These are phyloP conservation scores for Globisporangium lucens DNA, from an alignment of 352 stramenopile genomes.

Conservation along the genomic window DNA sequence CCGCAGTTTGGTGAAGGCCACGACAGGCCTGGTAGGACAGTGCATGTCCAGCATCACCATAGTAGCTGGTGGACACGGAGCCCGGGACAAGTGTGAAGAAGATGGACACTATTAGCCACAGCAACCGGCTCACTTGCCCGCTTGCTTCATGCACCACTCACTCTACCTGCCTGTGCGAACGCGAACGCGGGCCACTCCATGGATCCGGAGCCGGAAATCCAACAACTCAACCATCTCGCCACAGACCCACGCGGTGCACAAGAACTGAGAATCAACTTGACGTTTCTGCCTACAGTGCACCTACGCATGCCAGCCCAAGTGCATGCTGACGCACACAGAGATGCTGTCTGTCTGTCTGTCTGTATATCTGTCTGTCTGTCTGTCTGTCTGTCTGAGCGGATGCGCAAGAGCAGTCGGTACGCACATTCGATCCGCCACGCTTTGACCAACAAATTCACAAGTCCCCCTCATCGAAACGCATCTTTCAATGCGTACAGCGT, in stretches of 20 bases:
- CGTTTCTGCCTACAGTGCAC: slow-evolving; percentile 1
- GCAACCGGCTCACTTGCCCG: slow-evolving; percentile 4
- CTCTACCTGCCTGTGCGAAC: not conserved
- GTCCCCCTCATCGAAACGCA: slow-evolving; percentile 9
- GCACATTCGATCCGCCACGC: not conserved
- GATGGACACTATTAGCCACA: not conserved
- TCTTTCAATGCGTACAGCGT: not conserved
- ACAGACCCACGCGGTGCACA: not conserved
- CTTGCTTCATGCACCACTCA: not conserved
- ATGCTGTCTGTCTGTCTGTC: not conserved
- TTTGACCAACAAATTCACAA: not conserved
- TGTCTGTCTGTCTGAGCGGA: not conserved
- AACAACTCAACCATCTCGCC: not conserved
- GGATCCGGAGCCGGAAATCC: not conserved
- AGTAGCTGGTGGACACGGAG: not conserved
- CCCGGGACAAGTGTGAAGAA: not conserved
- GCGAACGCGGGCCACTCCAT: not conserved
- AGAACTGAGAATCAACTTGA: not conserved
- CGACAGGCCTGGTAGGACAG: not conserved
- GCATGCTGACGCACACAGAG: not conserved
- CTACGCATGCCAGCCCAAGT: not conserved
- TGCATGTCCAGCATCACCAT: not conserved
- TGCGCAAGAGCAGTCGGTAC: not conserved
- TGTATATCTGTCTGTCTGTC: not conserved
- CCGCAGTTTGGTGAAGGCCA: not conserved